Base-by-base conservation (phyloP, 1,284 basidiomycete species). In the Boletus semigastroideus region DNA sequence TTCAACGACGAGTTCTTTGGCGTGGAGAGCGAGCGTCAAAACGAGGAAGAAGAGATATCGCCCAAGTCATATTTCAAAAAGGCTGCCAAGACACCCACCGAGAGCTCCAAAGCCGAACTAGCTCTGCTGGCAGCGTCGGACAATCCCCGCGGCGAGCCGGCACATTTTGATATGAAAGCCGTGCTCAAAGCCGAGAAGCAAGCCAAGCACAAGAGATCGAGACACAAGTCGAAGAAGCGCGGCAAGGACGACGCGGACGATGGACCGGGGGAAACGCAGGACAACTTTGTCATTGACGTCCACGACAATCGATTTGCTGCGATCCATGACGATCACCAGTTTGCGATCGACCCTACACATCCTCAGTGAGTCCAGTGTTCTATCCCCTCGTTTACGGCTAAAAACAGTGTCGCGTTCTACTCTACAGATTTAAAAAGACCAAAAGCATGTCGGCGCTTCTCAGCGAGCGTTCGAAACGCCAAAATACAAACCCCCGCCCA, bases 261-360 rank as follows among this genome's bases (percentile, higher is more conserved):
- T 8, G 77, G 77, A 4, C 82, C 79, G 14, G 73, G 79, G 45
- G 87, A 89, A 57, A 67, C 79, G 16, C 88, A 89, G 68, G 80
- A 86, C 51, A 84, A 90, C 52, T 98, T 98, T 72, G 72, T 78
- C 45, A 85, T 99, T 61, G 79, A 99, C 66, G 84, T 93, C 51
- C 82, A 84, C 60, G 97, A 99, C 65, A 82, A 88, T 5, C 86
- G 97, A 27, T 99, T 99, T 78, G 82, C 83, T 59, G 87, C 82
- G 11, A 66, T 98, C 43, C 88, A 94, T 66, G 91, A 98, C 59
- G 91, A 99, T 65, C 86, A 94, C 62, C 82, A 86, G 41, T 99
- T 92, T 64, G 95, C 96, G 0, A 93, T 99, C 60, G 97, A 99
- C 69, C 96, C 97, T 19, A 92, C 86, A 44, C 92, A 98, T 73